Conservation (phyloP, 441 rosid genomes). For the California macrophylla region DNA sequence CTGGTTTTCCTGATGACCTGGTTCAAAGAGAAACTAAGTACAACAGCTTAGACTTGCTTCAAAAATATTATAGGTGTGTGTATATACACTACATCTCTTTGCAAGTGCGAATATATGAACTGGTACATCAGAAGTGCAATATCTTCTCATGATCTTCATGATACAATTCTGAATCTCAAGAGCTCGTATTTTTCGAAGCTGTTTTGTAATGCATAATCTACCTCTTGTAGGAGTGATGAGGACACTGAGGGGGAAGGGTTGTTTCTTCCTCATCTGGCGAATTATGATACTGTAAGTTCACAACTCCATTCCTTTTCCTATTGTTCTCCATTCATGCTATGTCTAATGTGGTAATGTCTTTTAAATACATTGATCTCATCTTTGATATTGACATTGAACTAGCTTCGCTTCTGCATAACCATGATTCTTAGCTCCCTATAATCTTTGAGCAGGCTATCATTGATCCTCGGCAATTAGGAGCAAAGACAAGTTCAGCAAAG, state of each 20-base stretch:
- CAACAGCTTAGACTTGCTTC: slow-evolving; percentile 40
- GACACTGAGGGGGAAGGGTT: slow-evolving; percentile 42
- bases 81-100: not conserved
- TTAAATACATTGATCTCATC: slow-evolving; percentile 6
- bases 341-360: not conserved
- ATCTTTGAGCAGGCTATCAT: slow-evolving; percentile 23
- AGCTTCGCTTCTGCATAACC: not conserved
- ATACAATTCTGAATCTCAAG: not conserved
- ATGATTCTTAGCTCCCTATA: not conserved
- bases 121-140: not conserved
- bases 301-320: not conserved
- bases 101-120: not conserved
- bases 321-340: not conserved
- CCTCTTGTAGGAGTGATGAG: slow-evolving; percentile 36
- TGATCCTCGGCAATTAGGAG: slow-evolving; percentile 17
- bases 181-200: not conserved
- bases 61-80: slow-evolving; percentile 47
- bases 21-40: slow-evolving; percentile 50
- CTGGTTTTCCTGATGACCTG: slow-evolving; percentile 43
- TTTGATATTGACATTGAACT: slow-evolving; percentile 1
- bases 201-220: slow-evolving; percentile 12
- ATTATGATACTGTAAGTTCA: slow-evolving; percentile 26
- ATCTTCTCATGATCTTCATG: not conserved
- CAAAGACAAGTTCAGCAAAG: slow-evolving; percentile 25
- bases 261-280: slow-evolving; percentile 28